Conservation (phyloP, 1,284 basidiomycete species). For the Pisolithus thermaeus region DNA sequence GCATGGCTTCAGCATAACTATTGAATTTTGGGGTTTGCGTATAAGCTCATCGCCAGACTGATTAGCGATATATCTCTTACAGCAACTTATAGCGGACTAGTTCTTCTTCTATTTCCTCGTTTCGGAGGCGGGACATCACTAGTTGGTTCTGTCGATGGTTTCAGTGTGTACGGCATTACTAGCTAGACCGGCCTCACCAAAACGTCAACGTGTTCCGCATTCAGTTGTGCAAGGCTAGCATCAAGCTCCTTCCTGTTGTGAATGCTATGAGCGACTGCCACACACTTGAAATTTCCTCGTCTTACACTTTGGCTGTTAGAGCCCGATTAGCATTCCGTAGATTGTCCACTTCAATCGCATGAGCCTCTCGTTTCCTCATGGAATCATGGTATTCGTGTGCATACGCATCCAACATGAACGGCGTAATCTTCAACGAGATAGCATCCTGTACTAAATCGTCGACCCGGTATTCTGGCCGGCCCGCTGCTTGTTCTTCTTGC, state of each 20-base stretch:
- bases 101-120: constrained; percentile 87
- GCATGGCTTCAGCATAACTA: constrained; percentile 88
- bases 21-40: not conserved
- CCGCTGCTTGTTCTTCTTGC: constrained; percentile 23
- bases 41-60: not conserved
- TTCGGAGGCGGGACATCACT: constrained; percentile 78
- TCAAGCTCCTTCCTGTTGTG: constrained; percentile 70
- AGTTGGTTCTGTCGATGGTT: constrained; percentile 65
- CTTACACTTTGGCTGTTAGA: constrained; percentile 77
- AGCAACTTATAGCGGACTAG: constrained; percentile 88
- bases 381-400: constrained; percentile 83
- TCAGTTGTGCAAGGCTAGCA: constrained; percentile 69
- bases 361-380: constrained; percentile 63
- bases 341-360: constrained; percentile 75
- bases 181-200: constrained; percentile 42
- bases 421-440: constrained; percentile 76
- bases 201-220: constrained; percentile 71
- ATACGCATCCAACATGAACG: constrained; percentile 89
- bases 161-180: not conserved
- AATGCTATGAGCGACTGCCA: constrained; percentile 2
- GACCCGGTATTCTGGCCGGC: constrained; percentile 49
- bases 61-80: constrained; percentile 41
- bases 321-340: constrained; percentile 74
- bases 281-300: constrained; percentile 9
- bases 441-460: constrained; percentile 85